Percentiles rank a stretch among this genome's conserved stretches.
phyloP scores from a whole-genome alignment of 2,329 filamentous ascomycete genomes.

The Monosporascus sp. region DNA sequence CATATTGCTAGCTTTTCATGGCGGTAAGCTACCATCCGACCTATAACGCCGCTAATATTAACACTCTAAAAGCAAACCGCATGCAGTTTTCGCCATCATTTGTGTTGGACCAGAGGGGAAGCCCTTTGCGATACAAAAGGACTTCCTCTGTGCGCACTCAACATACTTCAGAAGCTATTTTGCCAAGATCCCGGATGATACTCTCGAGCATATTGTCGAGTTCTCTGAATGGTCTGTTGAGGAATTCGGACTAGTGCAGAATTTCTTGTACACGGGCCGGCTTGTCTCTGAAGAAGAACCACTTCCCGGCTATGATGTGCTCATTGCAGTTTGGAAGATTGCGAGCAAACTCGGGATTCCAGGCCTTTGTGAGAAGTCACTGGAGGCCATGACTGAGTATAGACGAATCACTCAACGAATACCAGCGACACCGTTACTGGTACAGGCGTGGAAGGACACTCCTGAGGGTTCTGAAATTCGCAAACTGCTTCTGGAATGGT shows the following conservation, averaged over 20 bases:
- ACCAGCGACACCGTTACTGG: constrained; percentile 52
- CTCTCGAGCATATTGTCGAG: constrained; percentile 44
- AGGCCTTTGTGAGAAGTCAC: constrained; percentile 49
- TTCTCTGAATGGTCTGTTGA: constrained; percentile 43
- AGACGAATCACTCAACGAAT: constrained; percentile 48
- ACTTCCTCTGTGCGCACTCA: constrained; percentile 51
- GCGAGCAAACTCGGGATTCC: constrained; percentile 46
- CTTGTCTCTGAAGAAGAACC: constrained; percentile 37
- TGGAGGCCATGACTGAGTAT: constrained; percentile 53
- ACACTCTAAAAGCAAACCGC: constrained; percentile 38
- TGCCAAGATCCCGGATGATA: constrained; percentile 26
- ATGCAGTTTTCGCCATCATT: constrained; percentile 50
- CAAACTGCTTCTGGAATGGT: constrained; percentile 54
- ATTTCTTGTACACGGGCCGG: constrained; percentile 47
- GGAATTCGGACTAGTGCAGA: constrained; percentile 50
- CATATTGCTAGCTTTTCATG: background rate
- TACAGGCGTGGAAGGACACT: constrained; percentile 58
- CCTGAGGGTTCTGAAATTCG: constrained; percentile 55
- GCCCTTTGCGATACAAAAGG: constrained; percentile 54
- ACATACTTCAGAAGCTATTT: constrained; percentile 43
- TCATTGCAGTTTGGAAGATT: constrained; percentile 53
- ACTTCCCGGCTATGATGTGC: constrained; percentile 46
- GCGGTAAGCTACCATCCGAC: background rate
- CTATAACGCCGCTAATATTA: constrained; percentile 3
- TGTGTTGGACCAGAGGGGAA: constrained; percentile 46